Base-by-base conservation (phyloP, 768 basidiomycete genomes). In the Hericium coralloides region DNA sequence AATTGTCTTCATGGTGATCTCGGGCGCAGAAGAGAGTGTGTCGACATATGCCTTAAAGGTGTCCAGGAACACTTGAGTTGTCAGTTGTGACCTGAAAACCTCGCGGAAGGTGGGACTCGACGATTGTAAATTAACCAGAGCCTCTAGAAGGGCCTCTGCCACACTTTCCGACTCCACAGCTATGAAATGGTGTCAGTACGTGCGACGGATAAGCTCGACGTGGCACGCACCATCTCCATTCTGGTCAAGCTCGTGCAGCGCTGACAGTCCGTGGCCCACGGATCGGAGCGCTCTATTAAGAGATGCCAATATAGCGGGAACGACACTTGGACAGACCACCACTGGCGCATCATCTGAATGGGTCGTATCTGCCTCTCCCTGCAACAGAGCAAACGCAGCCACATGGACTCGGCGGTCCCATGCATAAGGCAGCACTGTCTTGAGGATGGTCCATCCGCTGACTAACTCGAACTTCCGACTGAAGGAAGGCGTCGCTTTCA, bases 401-500 rank as follows among this genome's bases (percentile, higher is more conserved):
- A 74, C 74, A 58, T 91, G 85, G 14, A 94, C 83, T 17, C 68
- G 74, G 8, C 71, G 67, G 60, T 86, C 78, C 94, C 94, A 95
- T 0, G 71, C 71, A 7, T 65, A 56, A 0, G 92, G 88, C 18
- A 95, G 64, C 25, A 86, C 79, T 3, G 76, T 76, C 66, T 83
- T 86, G 38, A 95, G 67, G 2, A 87, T 75, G 49, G 76, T 83
- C 87, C 92, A 95, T 9, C 94, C 94, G 53, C 85, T 85, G 38
- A 89, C 83, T 1, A 88, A 73, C 67, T 95, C 93, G 62, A 95
- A 92, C 63, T 89, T 92, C 55, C 86, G 76, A 49, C 73, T 78
- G 72, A 94, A 97, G 2, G 83, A 79, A 10, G 77, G 65, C 0
- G 83, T 83, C 26, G 74, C 68, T 15, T 69, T 70, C 26, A 85